Evolutionary conservation across 2,329 filamentous ascomycete species (phyloP).

Genomic region (Pseudogymnoascus verrucosus): DNA sequence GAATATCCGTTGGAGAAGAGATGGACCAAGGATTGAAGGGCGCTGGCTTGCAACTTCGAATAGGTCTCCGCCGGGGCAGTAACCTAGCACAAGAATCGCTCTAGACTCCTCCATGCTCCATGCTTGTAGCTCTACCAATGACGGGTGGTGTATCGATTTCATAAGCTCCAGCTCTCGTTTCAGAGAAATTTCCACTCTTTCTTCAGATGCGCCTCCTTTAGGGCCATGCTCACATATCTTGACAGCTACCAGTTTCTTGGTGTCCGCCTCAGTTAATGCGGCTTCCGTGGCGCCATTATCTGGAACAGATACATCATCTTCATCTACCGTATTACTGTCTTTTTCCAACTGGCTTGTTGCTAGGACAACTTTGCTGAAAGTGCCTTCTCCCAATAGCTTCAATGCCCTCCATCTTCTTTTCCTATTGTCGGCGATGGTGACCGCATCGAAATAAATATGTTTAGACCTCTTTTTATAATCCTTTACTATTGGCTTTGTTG

Average conservation of each 20-base stretch:
- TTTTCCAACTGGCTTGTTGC: slow-evolving; percentile 68
- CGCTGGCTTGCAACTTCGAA: slow-evolving; percentile 83
- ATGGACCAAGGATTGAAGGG: slow-evolving; percentile 56
- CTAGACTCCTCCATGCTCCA: slow-evolving; percentile 79
- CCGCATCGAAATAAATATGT: slow-evolving; percentile 62
- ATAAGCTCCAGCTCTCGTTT: slow-evolving; percentile 95
- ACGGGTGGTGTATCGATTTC: slow-evolving; percentile 79
- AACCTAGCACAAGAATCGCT: slow-evolving; percentile 78
- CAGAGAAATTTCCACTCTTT: slow-evolving; percentile 84
- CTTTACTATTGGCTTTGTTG: slow-evolving; percentile 26
- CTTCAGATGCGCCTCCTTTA: slow-evolving; percentile 84
- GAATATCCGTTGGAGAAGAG: slow-evolving; percentile 76
- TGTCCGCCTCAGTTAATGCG: slow-evolving; percentile 33
- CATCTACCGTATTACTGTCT: slow-evolving; percentile 35
- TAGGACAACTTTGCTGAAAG: slow-evolving; percentile 89
- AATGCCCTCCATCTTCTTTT: slow-evolving; percentile 71
- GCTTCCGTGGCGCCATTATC: slow-evolving; percentile 26
- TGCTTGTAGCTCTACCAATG: slow-evolving; percentile 81
- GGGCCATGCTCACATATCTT: slow-evolving; percentile 95
- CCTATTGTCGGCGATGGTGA: slow-evolving; percentile 59
- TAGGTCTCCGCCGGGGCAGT: slow-evolving; percentile 88
- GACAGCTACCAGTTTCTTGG: slow-evolving; percentile 82
- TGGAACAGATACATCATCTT: slow-evolving; percentile 28
- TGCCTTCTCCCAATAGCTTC: slow-evolving; percentile 78
- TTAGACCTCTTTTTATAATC: slow-evolving; percentile 29